phyloP scores from a whole-genome alignment of 2,329 filamentous ascomycete genomes.

The Claviceps monticola region DNA sequence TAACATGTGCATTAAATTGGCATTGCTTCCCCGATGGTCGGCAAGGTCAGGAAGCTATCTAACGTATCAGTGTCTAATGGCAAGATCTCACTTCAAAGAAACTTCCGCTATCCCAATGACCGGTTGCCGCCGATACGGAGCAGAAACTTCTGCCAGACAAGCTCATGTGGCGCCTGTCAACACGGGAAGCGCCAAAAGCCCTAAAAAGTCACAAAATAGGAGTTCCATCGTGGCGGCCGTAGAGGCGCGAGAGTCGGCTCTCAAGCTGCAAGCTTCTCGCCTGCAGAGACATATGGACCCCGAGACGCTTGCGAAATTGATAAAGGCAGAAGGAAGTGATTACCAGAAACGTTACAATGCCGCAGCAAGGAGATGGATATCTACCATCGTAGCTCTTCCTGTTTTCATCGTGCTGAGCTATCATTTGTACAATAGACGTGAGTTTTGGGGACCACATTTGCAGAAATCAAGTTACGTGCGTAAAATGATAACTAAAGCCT shows the following conservation, averaged over 20 bases:
- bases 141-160: neutral
- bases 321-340: constrained; percentile 15
- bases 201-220: neutral
- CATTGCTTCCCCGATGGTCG: neutral
- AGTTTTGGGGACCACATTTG: constrained; percentile 12
- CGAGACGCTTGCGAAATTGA: constrained; percentile 9
- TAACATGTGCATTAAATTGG: neutral
- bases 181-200: neutral
- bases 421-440: constrained; percentile 36
- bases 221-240: constrained; percentile 4
- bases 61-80: neutral
- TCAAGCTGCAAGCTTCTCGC: constrained; percentile 10
- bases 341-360: constrained; percentile 30
- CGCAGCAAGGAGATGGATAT: constrained; percentile 31
- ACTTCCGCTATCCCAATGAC: neutral
- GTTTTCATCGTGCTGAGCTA: constrained; percentile 42
- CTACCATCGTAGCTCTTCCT: constrained; percentile 37
- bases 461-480: neutral
- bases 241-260: constrained; percentile 11
- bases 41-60: neutral
- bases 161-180: neutral
- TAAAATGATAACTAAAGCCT: neutral
- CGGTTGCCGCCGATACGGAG: neutral
- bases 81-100: neutral
- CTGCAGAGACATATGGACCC: constrained; percentile 8